Evolutionary conservation across 2,329 filamentous ascomycete genomes (phyloP).

Genomic region (Didymella arachidicola): DNA sequence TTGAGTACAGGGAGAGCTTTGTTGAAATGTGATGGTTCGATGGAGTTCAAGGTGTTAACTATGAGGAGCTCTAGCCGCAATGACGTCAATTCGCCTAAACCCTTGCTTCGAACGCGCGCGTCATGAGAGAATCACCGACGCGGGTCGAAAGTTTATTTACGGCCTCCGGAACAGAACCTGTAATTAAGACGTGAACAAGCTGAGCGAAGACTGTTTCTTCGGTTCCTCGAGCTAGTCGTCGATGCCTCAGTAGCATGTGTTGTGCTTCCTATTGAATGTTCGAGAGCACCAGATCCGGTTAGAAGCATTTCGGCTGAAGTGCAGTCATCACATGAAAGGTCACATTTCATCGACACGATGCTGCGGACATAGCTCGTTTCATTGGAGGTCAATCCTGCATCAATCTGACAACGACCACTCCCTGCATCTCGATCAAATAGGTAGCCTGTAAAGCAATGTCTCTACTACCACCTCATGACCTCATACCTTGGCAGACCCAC

Average conservation of each 20-base stretch:
- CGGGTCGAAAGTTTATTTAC: background rate
- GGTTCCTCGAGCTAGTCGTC: background rate
- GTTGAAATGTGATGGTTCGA: conserved; percentile 5
- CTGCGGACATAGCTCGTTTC: background rate
- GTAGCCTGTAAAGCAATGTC: too few relatives aligned
- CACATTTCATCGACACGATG: background rate
- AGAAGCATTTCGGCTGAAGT: background rate
- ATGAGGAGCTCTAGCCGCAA: conserved; percentile 2
- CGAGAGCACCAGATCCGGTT: background rate
- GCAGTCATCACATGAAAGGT: background rate
- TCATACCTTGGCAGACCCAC: conserved; percentile 17
- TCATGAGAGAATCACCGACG: conserved; percentile 17
- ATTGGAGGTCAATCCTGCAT: background rate
- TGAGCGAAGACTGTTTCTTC: background rate
- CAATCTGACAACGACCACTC: background rate
- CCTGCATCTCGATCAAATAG: background rate
- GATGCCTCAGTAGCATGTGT: background rate
- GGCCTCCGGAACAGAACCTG: too few relatives aligned
- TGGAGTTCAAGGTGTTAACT: conserved; percentile 10
- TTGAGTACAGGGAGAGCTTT: conserved; percentile 2
- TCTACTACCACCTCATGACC: conserved; percentile 4
- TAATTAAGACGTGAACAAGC: too few relatives aligned
- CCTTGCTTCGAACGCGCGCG: conserved; percentile 17
- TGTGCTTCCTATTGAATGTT: background rate
- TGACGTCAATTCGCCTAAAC: conserved; percentile 22